Base-by-base conservation (phyloP, 2,329 filamentous ascomycete species). In the Didymella segeticola region DNA sequence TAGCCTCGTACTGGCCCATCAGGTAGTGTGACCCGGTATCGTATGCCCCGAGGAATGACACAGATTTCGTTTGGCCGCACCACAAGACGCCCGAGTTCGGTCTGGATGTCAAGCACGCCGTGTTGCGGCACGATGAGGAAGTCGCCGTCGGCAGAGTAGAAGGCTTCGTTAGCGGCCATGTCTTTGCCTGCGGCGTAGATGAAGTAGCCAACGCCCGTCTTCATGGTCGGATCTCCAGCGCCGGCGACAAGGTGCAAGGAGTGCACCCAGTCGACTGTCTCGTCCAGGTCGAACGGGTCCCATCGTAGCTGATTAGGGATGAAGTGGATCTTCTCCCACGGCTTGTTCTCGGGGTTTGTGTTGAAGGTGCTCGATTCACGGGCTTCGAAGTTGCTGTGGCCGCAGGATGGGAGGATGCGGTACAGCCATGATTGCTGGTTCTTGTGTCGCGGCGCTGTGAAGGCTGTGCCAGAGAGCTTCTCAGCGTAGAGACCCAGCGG, bases 251-350 rank as follows among this genome's bases (percentile, higher is more conserved):
- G 80, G 55, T 89, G 86, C 59, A 93, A 75, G 50, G 83, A 83
- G 64, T 88, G 83, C 19, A 89, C 84, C 86, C 86, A 89, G 64
- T 89, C 86, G 2, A 85, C 85, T 3, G 80, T 81, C 70, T 89
- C 81, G 58, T 90, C 86, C 42, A 92, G 79, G 63, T 91, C 87
- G 69, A 91, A 91, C 2, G 86, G 87, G 61, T 89, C 86, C 90
- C 90, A 95, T 61, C 89, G 84, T 25, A 93, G 80, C 74, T 93
- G 89, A 68, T 93, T 92, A 4, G 90, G 90, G 43, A 92, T 88
- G 64, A 90, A 87, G 63, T 89, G 86, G 62, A 91, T 82, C 67
- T 83, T 84, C 59, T 83, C 82, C 47, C 79, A 76, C 9, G 77
- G 74, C 55, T 79, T 78, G 61, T 75, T 76, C 60, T 80, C 79